Evolutionary conservation across 1,284 basidiomycete genomes (phyloP).

Genomic region (Microbotryum saponariae): DNA sequence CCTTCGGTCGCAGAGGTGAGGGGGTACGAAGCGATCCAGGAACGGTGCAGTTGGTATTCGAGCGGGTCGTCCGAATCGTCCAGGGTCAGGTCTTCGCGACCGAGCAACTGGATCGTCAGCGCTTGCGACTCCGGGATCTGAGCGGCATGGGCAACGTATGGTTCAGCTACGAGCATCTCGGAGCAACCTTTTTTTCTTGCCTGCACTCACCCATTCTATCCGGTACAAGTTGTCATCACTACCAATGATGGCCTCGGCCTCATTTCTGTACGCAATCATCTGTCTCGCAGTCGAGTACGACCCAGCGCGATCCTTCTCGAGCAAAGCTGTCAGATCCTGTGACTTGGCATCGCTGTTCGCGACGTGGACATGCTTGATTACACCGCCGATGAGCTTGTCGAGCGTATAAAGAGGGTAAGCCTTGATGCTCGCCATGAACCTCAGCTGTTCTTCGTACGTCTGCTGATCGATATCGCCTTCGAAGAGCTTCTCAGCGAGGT

Average conservation of each 20-base stretch:
- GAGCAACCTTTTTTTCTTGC: too few relatives aligned
- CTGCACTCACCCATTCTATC: conserved; percentile 70
- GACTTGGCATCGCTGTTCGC: conserved; percentile 71
- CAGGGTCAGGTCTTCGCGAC: conserved; percentile 77
- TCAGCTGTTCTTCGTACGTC: conserved; percentile 90
- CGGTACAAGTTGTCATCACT: conserved; percentile 87
- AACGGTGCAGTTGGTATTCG: conserved; percentile 48
- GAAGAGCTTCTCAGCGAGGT: conserved; percentile 85
- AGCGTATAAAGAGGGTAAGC: conserved; percentile 51
- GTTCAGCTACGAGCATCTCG: neutral
- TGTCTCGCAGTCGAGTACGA: conserved; percentile 65
- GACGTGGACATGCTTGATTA: conserved; percentile 51
- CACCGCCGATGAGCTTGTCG: conserved; percentile 33
- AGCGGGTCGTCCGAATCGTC: conserved; percentile 78
- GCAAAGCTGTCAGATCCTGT: conserved; percentile 70
- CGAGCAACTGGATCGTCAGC: conserved; percentile 76
- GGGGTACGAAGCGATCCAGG: conserved; percentile 82
- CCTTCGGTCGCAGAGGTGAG: conserved; percentile 51
- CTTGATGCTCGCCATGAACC: conserved; percentile 95
- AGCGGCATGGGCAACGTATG: neutral
- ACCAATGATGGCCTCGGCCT: conserved; percentile 72
- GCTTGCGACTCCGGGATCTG: conserved; percentile 63
- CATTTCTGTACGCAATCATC: conserved; percentile 72
- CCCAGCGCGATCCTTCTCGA: conserved; percentile 62
- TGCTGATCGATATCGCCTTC: conserved; percentile 83